These are phyloP conservation scores for Graphilbum sp. DNA, from an alignment of 2,329 filamentous ascomycete species.

Conservation along the genomic window DNA sequence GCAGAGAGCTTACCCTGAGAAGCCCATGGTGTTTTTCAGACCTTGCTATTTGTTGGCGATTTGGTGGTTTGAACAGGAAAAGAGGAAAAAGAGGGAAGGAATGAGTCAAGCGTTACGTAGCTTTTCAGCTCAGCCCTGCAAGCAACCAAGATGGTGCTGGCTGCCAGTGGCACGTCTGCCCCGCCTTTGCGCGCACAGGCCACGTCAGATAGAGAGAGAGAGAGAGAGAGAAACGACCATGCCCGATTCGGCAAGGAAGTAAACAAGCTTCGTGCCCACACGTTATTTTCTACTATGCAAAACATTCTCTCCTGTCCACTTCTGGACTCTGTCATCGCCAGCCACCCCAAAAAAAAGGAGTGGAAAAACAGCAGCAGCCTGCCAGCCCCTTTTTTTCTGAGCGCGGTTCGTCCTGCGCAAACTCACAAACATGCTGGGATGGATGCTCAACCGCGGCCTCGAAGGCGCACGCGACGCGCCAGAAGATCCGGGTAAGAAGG, in stretches of 20 bases:
- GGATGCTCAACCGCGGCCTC: constrained; percentile 36
- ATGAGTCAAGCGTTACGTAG: constrained; percentile 1
- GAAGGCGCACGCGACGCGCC: constrained; percentile 11
- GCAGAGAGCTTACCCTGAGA: constrained; percentile 29
- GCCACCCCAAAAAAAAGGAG: no score
- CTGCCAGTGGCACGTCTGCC: no score
- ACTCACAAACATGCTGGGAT: constrained; percentile 34
- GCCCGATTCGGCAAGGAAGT: constrained; percentile 12
- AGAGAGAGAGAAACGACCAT: no score
- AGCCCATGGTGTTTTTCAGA: constrained; percentile 22
- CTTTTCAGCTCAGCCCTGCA: no score
- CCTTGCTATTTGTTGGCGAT: neutral
- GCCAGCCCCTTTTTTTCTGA: neutral
- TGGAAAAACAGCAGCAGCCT: no score
- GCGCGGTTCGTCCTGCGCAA: neutral
- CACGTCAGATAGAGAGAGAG: no score
- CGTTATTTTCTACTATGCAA: neutral
- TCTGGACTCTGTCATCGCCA: no score
- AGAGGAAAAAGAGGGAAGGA: neutral
- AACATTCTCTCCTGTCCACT: no score
- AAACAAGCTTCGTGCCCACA: constrained; percentile 10
- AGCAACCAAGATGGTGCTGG: no score
- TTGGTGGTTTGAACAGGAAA: neutral
- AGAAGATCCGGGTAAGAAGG: constrained; percentile 8
- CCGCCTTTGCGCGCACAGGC: constrained; percentile 2